Evolutionary conservation across 139 green algal genomes (phyloP).

Genomic region (Dunaliella primolecta): DNA sequence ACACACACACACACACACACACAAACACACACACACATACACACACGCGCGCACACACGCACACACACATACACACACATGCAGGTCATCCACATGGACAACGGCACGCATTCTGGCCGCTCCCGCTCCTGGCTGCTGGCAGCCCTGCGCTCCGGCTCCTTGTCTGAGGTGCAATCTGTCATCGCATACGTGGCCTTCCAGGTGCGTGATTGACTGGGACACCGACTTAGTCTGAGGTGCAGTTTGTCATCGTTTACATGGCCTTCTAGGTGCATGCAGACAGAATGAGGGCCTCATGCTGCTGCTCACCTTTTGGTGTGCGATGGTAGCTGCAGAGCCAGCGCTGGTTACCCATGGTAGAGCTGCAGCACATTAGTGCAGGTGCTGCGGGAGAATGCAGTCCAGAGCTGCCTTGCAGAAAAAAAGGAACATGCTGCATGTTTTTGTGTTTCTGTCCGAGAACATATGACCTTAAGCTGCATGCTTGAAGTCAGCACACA

Average conservation of each 20-base stretch:
- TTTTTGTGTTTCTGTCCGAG: too few relatives aligned
- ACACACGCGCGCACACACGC: background rate
- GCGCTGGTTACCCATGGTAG: too few relatives aligned
- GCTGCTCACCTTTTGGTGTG: too few relatives aligned
- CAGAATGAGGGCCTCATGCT: background rate
- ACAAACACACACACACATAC: background rate
- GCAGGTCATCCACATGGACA: slow-evolving; percentile 40
- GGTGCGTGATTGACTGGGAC: slow-evolving; percentile 12
- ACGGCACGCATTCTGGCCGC: slow-evolving; percentile 10
- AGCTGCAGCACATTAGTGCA: too few relatives aligned
- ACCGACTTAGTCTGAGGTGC: background rate
- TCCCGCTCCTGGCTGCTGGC: slow-evolving; percentile 19
- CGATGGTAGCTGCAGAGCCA: too few relatives aligned
- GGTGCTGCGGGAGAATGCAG: too few relatives aligned
- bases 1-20: slow-evolving; percentile 7
- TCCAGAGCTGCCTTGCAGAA: too few relatives aligned
- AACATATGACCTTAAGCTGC: too few relatives aligned
- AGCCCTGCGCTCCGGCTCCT: slow-evolving; percentile 39
- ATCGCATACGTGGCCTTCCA: slow-evolving; percentile 74
- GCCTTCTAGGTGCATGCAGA: background rate
- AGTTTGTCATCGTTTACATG: background rate
- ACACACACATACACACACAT: background rate
- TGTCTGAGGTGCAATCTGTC: slow-evolving; percentile 37
- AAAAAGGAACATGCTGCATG: too few relatives aligned
- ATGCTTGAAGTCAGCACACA: too few relatives aligned